Conservation (phyloP, 1,284 basidiomycete genomes). For the Ceratobasidium sp. region DNA sequence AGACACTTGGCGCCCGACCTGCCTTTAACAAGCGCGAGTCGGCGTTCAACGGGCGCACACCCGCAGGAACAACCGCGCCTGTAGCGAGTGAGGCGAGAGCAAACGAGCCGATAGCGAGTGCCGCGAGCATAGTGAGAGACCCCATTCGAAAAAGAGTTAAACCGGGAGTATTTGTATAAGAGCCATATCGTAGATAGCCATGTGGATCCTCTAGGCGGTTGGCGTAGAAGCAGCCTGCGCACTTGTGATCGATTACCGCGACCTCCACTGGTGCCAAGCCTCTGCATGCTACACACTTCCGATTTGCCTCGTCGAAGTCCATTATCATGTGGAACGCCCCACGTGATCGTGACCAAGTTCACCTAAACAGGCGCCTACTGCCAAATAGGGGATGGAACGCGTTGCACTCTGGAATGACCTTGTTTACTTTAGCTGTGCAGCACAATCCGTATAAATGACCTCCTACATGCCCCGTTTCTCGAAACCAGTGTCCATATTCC, state of each 20-base stretch:
- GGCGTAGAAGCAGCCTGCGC: not conserved
- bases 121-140: slow-evolving; percentile 30
- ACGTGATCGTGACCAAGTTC: slow-evolving; percentile 8
- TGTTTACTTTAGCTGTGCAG: not conserved
- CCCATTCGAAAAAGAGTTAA: not conserved
- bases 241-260: slow-evolving; percentile 12
- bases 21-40: slow-evolving; percentile 32
- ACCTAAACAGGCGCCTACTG: not conserved
- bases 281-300: slow-evolving; percentile 1
- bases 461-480: too few relatives aligned
- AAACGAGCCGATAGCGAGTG: slow-evolving; percentile 25
- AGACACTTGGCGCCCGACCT: not conserved
- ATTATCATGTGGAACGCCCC: slow-evolving; percentile 8
- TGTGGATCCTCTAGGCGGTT: slow-evolving; percentile 16
- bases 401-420: not conserved
- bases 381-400: not conserved
- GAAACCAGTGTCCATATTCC: too few relatives aligned
- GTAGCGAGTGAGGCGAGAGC: slow-evolving; percentile 19
- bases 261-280: slow-evolving; percentile 8
- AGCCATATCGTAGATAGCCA: slow-evolving; percentile 9
- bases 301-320: slow-evolving; percentile 20
- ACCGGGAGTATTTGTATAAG: not conserved
- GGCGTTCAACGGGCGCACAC: slow-evolving; percentile 19
- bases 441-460: too few relatives aligned
- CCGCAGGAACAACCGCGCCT: slow-evolving; percentile 26